These are phyloP conservation scores for Solanum okadae DNA, from an alignment of 257 asterid genomes.

Conservation along the genomic window DNA sequence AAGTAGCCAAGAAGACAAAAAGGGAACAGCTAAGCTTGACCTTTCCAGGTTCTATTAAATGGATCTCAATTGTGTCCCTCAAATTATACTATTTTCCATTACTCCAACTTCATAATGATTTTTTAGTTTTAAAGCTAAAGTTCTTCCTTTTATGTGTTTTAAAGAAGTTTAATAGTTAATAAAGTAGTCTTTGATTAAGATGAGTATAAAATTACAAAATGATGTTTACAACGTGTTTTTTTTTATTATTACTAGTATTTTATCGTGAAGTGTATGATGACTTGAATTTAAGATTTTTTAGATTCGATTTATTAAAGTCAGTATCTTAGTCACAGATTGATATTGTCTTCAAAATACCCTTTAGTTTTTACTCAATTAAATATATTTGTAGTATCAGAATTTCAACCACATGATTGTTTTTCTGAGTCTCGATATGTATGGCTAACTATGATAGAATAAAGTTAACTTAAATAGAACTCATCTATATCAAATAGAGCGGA, in stretches of 20 bases:
- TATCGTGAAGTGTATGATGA: neutral
- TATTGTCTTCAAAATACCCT: no score
- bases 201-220: neutral
- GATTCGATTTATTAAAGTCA: neutral
- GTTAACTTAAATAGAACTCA: neutral
- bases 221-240: neutral
- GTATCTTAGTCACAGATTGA: no score
- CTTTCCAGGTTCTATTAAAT: neutral
- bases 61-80: neutral
- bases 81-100: neutral
- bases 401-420: no score
- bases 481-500: neutral
- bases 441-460: no score
- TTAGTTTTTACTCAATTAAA: neutral
- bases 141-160: neutral
- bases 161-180: neutral
- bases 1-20: neutral
- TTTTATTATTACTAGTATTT: neutral
- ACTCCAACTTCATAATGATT: neutral
- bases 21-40: neutral
- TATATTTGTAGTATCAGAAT: no score
- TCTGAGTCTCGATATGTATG: no score
- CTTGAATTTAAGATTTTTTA: no score
- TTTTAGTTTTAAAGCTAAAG: neutral
- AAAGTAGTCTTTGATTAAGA: neutral